These are phyloP conservation scores for Talaromyces amestolkiae DNA, from an alignment of 2,329 filamentous ascomycete species.

Conservation along the genomic window DNA sequence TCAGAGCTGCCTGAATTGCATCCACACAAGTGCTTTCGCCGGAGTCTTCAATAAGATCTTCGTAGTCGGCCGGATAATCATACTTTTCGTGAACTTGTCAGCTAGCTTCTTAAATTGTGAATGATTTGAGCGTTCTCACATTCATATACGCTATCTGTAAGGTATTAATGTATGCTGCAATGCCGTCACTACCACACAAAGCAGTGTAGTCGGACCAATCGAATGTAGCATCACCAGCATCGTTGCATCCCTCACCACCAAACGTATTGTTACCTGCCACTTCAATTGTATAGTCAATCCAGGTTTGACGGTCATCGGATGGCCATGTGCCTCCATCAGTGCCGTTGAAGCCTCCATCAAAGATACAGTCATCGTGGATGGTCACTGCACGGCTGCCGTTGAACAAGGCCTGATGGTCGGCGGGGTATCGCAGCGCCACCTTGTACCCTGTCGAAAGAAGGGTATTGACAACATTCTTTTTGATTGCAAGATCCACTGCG, in stretches of 20 bases:
- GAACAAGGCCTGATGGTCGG: slow-evolving; percentile 14
- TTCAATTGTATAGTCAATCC: slow-evolving; percentile 12
- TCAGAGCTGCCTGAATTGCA: background rate
- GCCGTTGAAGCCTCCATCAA: slow-evolving; percentile 12
- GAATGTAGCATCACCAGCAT: slow-evolving; percentile 13
- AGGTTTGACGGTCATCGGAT: background rate
- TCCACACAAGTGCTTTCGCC: background rate
- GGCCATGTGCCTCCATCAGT: slow-evolving; percentile 14
- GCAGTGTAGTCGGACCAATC: slow-evolving; percentile 10
- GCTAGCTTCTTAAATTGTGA: background rate
- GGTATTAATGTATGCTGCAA: slow-evolving; percentile 12
- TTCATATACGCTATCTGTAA: slow-evolving; percentile 15
- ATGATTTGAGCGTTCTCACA: background rate
- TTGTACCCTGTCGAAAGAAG: slow-evolving; percentile 11
- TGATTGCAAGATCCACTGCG: slow-evolving; percentile 10
- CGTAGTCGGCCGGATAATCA: background rate
- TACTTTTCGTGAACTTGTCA: background rate
- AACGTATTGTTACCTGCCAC: slow-evolving; percentile 14
- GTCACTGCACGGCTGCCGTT: slow-evolving; percentile 12
- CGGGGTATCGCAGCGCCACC: slow-evolving; percentile 15
- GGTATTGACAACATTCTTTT: slow-evolving; percentile 3
- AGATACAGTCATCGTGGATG: slow-evolving; percentile 17
- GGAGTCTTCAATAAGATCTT: background rate
- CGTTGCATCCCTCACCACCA: slow-evolving; percentile 14
- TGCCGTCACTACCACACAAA: slow-evolving; percentile 12